Conservation (phyloP, 78 protist genomes). For the Dictyostelium firmibasis region DNA sequence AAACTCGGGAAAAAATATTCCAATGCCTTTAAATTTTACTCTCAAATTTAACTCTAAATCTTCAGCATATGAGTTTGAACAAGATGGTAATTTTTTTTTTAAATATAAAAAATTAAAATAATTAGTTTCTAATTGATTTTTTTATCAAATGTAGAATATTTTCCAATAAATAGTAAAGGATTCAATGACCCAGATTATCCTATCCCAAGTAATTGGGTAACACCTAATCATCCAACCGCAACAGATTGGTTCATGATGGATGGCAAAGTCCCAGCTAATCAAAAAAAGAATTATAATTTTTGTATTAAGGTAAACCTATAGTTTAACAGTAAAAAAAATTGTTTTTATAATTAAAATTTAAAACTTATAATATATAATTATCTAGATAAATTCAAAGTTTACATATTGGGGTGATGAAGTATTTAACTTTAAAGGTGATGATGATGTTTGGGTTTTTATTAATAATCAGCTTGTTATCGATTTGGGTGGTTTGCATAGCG, state of each 20-base stretch:
- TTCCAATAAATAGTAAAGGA: constrained; percentile 22
- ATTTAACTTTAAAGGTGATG: constrained; percentile 82
- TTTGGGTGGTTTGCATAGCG: constrained; percentile 63
- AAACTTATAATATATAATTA: too few species aligned
- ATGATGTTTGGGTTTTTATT: constrained; percentile 83
- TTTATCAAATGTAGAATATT: background rate
- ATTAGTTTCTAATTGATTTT: too few species aligned
- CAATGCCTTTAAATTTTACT: too few species aligned
- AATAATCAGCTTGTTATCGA: constrained; percentile 44
- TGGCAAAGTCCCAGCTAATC: background rate
- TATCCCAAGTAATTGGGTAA: too few species aligned
- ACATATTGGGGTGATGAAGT: background rate
- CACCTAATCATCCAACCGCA: too few species aligned
- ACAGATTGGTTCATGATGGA: background rate
- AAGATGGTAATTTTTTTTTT: background rate
- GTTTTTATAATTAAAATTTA: background rate
- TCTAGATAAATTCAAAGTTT: constrained; percentile 16
- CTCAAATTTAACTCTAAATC: background rate
- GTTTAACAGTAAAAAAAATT: background rate
- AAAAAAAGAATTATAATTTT: constrained; percentile 55
- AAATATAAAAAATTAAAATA: too few species aligned
- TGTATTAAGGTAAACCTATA: constrained; percentile 24
- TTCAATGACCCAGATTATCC: too few species aligned
- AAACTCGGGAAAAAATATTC: background rate
- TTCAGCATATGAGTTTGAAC: background rate